Evolutionary conservation across 1,284 basidiomycete genomes (phyloP).

Genomic region (Boletus sp.): DNA sequence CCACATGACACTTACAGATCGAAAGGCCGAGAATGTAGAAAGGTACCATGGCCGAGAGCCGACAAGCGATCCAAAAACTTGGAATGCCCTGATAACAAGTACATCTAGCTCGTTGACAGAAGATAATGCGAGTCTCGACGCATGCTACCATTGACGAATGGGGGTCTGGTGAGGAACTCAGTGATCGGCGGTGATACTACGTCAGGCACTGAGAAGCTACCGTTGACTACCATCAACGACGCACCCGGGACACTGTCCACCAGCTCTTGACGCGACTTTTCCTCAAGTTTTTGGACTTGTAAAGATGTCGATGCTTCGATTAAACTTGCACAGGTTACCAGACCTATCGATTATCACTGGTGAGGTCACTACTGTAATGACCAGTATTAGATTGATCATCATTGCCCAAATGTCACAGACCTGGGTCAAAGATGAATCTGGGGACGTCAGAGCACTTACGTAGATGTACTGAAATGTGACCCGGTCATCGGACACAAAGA

Average conservation of each 20-base stretch:
- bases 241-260: not conserved
- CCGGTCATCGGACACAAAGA: not conserved
- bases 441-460: constrained; percentile 16
- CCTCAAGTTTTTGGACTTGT: not conserved
- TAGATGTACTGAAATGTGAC: constrained; percentile 2
- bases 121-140: not conserved
- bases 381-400: not conserved
- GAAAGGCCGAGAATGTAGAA: too few species aligned
- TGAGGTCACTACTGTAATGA: not conserved
- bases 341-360: not conserved
- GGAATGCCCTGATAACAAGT: too few species aligned
- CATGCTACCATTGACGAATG: not conserved
- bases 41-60: too few species aligned
- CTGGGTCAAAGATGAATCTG: constrained; percentile 4
- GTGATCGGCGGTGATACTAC: not conserved
- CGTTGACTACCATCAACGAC: not conserved
- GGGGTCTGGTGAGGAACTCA: not conserved
- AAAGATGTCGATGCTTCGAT: not conserved
- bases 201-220: not conserved
- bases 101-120: not conserved
- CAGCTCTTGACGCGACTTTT: not conserved
- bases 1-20: too few species aligned
- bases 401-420: not conserved
- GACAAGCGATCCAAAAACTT: too few species aligned
- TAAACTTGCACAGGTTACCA: not conserved